phyloP scores from a whole-genome alignment of 345 rosid species.

The Nephelium lappaceum region DNA sequence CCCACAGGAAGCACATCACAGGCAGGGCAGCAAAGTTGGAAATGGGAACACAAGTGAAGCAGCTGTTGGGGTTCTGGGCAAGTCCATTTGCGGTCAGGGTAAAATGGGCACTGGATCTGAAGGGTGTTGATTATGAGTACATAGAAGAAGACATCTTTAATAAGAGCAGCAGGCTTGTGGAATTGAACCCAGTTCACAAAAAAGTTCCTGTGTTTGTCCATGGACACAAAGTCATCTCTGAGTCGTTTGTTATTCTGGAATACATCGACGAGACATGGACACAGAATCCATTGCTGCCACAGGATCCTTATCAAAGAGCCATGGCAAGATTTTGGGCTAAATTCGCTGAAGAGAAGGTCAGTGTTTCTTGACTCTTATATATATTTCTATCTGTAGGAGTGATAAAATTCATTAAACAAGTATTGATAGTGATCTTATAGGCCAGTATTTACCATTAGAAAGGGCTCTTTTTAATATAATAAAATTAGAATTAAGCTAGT shows the following conservation, averaged over 20 bases:
- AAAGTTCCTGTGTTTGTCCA: conserved; percentile 35
- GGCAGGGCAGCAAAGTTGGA: not conserved
- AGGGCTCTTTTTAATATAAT: too few species aligned
- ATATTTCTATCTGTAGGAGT: too few species aligned
- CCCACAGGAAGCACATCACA: too few species aligned
- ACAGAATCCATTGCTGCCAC: conserved; percentile 36
- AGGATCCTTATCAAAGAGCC: conserved; percentile 42
- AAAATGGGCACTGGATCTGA: conserved; percentile 31
- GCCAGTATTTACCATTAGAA: too few species aligned
- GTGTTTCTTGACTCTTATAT: not conserved
- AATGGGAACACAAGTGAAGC: conserved; percentile 4
- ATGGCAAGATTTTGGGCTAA: conserved; percentile 44
- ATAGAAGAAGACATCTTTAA: conserved; percentile 14
- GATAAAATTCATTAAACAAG: too few species aligned
- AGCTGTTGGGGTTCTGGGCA: conserved; percentile 14
- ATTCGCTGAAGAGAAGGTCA: conserved; percentile 35
- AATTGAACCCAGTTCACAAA: conserved; percentile 25
- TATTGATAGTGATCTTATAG: too few species aligned
- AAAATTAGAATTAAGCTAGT: too few species aligned
- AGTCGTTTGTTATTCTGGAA: conserved; percentile 34
- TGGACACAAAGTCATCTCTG: conserved; percentile 12
- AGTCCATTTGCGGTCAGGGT: conserved; percentile 14
- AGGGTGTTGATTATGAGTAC: conserved; percentile 21
- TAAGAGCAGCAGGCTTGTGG: conserved; percentile 17
- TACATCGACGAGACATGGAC: conserved; percentile 47